Percentiles rank a stretch among this genome's conserved stretches.
Conservation (phyloP, 306 rosid genomes). For the Parietaria judaica region DNA sequence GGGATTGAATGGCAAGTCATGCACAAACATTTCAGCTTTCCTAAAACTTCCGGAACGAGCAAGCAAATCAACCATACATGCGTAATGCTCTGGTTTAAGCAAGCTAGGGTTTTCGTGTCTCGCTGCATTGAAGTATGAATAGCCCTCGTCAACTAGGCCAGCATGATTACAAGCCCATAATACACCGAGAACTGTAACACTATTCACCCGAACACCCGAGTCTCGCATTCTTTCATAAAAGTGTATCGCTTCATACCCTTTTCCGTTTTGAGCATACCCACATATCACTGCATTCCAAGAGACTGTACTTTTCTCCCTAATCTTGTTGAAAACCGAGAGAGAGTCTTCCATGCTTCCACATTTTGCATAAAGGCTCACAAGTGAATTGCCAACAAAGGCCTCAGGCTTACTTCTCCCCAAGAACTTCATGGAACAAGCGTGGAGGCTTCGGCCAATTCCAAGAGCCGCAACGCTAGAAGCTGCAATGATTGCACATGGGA, state of each 20-base stretch:
- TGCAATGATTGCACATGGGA: conserved; percentile 68
- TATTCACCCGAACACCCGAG: conserved; percentile 43
- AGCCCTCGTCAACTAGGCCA: conserved; percentile 66
- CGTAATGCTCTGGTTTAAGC: conserved; percentile 80
- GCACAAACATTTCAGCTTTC: conserved; percentile 54
- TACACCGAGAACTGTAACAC: conserved; percentile 63
- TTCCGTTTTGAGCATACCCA: conserved; percentile 89
- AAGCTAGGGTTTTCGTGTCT: conserved; percentile 34
- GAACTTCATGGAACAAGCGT: conserved; percentile 74
- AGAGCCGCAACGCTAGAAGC: conserved; percentile 69
- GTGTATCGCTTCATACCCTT: conserved; percentile 62
- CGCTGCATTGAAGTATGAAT: conserved; percentile 50
- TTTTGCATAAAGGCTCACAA: conserved; percentile 70
- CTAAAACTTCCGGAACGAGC: conserved; percentile 62
- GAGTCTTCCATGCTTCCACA: conserved; percentile 87
- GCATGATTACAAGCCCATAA: conserved; percentile 93
- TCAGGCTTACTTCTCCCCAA: conserved; percentile 42
- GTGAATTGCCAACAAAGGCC: conserved; percentile 58
- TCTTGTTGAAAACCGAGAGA: conserved; percentile 45
- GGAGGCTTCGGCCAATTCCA: conserved; percentile 70
- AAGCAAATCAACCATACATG: conserved; percentile 81
- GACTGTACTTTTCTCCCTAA: conserved; percentile 41
- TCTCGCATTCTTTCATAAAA: conserved; percentile 53
- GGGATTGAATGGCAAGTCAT: conserved; percentile 55
- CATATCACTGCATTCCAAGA: conserved; percentile 88